phyloP scores from a whole-genome alignment of 1,284 basidiomycete genomes.

The Apiotrichum domesticum region DNA sequence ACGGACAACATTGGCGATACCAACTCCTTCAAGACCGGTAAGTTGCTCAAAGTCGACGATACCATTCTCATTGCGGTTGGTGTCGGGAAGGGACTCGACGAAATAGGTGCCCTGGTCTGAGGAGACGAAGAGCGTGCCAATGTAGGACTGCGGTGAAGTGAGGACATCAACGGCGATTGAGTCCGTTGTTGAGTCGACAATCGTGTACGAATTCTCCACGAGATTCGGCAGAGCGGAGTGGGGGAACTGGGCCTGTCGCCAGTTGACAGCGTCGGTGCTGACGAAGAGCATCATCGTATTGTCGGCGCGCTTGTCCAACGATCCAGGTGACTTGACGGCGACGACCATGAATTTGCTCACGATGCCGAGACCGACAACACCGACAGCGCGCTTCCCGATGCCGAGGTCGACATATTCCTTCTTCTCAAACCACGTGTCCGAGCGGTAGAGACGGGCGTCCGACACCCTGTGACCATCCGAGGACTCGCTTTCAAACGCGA shows the following conservation, averaged over 20 bases:
- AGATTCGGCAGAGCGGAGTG: slow-evolving; percentile 43
- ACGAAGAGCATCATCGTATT: slow-evolving; percentile 64
- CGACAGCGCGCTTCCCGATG: slow-evolving; percentile 74
- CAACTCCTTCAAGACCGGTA: slow-evolving; percentile 88
- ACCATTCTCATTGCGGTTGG: slow-evolving; percentile 78
- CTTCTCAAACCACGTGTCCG: slow-evolving; percentile 70
- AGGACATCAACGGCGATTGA: slow-evolving; percentile 92
- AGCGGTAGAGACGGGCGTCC: slow-evolving; percentile 71
- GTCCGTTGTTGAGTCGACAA: slow-evolving; percentile 87
- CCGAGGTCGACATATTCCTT: slow-evolving; percentile 65
- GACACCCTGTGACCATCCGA: slow-evolving; percentile 53
- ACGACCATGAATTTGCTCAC: slow-evolving; percentile 86
- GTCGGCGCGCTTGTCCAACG: neutral
- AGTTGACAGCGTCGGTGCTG: slow-evolving; percentile 68
- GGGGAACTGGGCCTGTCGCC: slow-evolving; percentile 52
- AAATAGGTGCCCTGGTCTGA: slow-evolving; percentile 94
- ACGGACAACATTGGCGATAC: slow-evolving; percentile 76
- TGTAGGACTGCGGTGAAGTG: slow-evolving; percentile 61
- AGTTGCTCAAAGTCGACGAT: slow-evolving; percentile 92
- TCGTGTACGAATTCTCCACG: slow-evolving; percentile 68
- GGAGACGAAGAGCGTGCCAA: slow-evolving; percentile 89
- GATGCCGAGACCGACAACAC: slow-evolving; percentile 80
- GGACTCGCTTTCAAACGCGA: slow-evolving; percentile 54
- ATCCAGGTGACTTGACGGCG: slow-evolving; percentile 47
- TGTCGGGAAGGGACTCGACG: slow-evolving; percentile 82